Base-by-base conservation (phyloP, 129 eudicot species). In the Lactuca saligna region DNA sequence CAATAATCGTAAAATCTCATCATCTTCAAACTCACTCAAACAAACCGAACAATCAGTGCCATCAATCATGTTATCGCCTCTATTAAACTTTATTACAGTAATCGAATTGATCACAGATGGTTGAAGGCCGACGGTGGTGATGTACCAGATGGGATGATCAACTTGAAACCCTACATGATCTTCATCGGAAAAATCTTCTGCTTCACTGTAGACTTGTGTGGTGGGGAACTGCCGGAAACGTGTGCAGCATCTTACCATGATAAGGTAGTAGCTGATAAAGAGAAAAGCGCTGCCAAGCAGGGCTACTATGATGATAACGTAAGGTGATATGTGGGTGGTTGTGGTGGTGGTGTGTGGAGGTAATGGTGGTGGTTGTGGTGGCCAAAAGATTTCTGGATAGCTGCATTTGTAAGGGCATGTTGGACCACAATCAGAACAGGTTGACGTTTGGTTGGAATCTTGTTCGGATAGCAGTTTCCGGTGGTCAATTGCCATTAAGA, bases 141-240 rank as follows among this genome's bases (percentile, higher is more conserved):
- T 87, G 58, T 79, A 70, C 95, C 95, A 87, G 10, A 84, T 84
- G 37, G 90, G 95, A 66, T 87, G 80, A 74, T 84, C 90, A 42
- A 77, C 63, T 16, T 55, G 34, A 5, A 82, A 65, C 2, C 70
- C 71, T 25, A 25, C 29, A 15, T 25, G 79, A 29, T 80, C 80
- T 8, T 86, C 80, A 13, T 84, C 80, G 0, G 72, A 44, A 44
- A 77, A 53, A 8, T 76, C 81, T 12, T 68, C 78, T 1, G 10
- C 54, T 54, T 71, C 57, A 7, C 48, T 65, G 55, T 54, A 17
- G 12, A 76, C 20, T 61, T 16, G 75, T 17, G 69, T 16, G 9
- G 42, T 13, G 0, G 25, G 59, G n/a, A 67, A 41, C 1, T 60
- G 72, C 25, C 82, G 56, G 7, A 83, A 77, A 32, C 80, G 72